Conservation (phyloP, 2,329 filamentous ascomycete genomes). For the Dactylellina haptotyla region DNA sequence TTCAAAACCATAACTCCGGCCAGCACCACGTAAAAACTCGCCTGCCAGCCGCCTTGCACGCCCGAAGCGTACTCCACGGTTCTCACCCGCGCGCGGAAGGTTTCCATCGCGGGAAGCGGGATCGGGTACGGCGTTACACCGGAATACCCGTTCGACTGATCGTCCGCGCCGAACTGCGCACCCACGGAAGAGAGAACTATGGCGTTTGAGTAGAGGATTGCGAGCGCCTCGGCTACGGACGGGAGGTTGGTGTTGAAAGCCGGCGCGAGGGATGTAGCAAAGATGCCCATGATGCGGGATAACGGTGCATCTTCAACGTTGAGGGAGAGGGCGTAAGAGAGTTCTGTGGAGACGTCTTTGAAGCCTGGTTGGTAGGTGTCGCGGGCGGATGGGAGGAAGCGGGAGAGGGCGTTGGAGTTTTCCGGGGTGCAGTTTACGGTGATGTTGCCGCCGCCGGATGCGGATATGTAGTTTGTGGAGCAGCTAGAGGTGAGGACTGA, state of each 20-base stretch:
- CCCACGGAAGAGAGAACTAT: slow-evolving; percentile 70
- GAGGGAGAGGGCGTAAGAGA: slow-evolving; percentile 43
- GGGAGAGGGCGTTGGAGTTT: slow-evolving; percentile 25
- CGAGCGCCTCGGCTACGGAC: slow-evolving; percentile 77
- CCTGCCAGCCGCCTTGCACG: slow-evolving; percentile 70
- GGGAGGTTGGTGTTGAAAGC: slow-evolving; percentile 68
- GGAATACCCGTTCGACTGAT: slow-evolving; percentile 58
- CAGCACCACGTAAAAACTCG: slow-evolving; percentile 74
- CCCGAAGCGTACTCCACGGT: slow-evolving; percentile 77
- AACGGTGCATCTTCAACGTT: slow-evolving; percentile 41
- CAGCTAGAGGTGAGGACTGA: slow-evolving; percentile 74
- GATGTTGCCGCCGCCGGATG: slow-evolving; percentile 70
- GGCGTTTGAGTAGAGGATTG: slow-evolving; percentile 75
- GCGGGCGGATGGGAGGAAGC: slow-evolving; percentile 1
- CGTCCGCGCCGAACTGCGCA: slow-evolving; percentile 66
- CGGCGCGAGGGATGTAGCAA: slow-evolving; percentile 32
- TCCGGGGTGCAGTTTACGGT: slow-evolving; percentile 65
- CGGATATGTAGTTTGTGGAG: slow-evolving; percentile 71
- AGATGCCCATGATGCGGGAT: slow-evolving; percentile 43
- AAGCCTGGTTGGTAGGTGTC: slow-evolving; percentile 47
- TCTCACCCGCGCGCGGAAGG: slow-evolving; percentile 72
- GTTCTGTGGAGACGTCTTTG: slow-evolving; percentile 48
- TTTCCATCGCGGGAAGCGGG: slow-evolving; percentile 61
- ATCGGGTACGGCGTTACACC: slow-evolving; percentile 58
- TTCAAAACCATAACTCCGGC: slow-evolving; percentile 74